Percentiles rank a stretch among this genome's conserved stretches.
Evolutionary conservation across 768 basidiomycete genomes (phyloP).

Genomic region (Pleurotus tuber-regium): DNA sequence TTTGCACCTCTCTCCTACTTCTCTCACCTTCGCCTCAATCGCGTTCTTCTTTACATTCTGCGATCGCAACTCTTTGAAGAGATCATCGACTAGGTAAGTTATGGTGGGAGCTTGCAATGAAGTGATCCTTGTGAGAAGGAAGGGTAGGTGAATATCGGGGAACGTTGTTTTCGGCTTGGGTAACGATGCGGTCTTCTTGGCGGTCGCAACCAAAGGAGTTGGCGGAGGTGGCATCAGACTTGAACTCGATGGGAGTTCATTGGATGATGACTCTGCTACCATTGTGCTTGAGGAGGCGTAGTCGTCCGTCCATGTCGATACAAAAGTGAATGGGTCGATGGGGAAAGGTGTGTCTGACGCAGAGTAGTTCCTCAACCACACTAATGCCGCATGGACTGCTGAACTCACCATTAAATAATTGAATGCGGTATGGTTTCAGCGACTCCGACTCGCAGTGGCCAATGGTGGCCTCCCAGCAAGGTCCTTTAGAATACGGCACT

Average conservation of each 20-base stretch:
- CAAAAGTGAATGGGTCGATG: conserved; percentile 76
- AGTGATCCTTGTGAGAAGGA: conserved; percentile 62
- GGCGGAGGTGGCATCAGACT: conserved; percentile 13
- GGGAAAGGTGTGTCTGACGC: conserved; percentile 67
- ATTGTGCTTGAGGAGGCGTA: conserved; percentile 19
- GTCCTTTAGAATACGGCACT: conserved; percentile 79
- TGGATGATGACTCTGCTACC: conserved; percentile 11
- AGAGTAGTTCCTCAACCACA: conserved; percentile 5
- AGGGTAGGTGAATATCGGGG: conserved; percentile 61
- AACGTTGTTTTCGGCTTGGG: conserved; percentile 55
- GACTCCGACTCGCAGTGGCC: conserved; percentile 67
- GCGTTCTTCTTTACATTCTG: conserved; percentile 81
- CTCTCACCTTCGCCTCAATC: conserved; percentile 77
- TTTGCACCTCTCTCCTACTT: conserved; percentile 74
- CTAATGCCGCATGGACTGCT: background rate
- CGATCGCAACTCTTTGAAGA: conserved; percentile 66
- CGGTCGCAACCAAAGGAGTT: conserved; percentile 15
- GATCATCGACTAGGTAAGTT: conserved; percentile 65
- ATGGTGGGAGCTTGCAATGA: conserved; percentile 60
- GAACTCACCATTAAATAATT: conserved; percentile 75
- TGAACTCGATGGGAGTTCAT: conserved; percentile 13
- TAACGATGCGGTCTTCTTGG: conserved; percentile 25
- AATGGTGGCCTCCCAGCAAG: conserved; percentile 71
- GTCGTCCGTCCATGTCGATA: conserved; percentile 42
- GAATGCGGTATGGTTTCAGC: conserved; percentile 73